A percentile compares a stretch with the other conserved stretches of the same genome.
Conservation (phyloP, 129 eudicot genomes). For the Flaveria ramosissima region DNA sequence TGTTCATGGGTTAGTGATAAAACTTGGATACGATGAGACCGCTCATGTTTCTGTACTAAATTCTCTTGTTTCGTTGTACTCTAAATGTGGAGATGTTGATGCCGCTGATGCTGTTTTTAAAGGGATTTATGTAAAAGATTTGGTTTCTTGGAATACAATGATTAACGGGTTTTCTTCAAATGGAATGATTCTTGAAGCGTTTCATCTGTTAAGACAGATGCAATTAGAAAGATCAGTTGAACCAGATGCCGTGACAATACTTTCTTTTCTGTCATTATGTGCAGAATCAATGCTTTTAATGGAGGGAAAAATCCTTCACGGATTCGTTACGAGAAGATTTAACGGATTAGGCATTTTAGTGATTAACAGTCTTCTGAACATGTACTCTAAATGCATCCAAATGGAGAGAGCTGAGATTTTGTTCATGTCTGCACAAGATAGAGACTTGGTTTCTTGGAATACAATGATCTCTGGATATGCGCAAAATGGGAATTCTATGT, state of each 20-base stretch:
- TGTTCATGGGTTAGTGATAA: slow-evolving; percentile 54
- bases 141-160: slow-evolving; percentile 75
- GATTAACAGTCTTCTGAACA: slow-evolving; percentile 54
- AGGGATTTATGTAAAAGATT: slow-evolving; percentile 44
- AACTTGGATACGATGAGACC: slow-evolving; percentile 42
- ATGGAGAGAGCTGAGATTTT: slow-evolving; percentile 41
- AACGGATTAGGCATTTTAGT: slow-evolving; percentile 28
- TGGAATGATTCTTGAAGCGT: slow-evolving; percentile 50
- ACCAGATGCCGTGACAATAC: slow-evolving; percentile 55
- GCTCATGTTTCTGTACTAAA: slow-evolving; percentile 50
- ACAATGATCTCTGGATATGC: slow-evolving; percentile 67
- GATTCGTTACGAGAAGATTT: slow-evolving; percentile 37
- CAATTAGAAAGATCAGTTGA: slow-evolving; percentile 37
- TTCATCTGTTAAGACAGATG: slow-evolving; percentile 44
- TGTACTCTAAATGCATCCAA: slow-evolving; percentile 55
- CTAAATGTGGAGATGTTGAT: slow-evolving; percentile 49
- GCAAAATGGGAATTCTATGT: slow-evolving; percentile 44
- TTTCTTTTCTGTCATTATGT: slow-evolving; percentile 55
- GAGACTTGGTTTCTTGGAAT: slow-evolving; percentile 65
- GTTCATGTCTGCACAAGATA: slow-evolving; percentile 39
- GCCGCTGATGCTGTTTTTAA: slow-evolving; percentile 39
- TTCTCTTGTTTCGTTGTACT: slow-evolving; percentile 62
- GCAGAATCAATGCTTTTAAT: slow-evolving; percentile 48
- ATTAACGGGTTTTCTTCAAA: slow-evolving; percentile 54
- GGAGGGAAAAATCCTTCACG: slow-evolving; percentile 61